These are phyloP conservation scores for Aspergillus haitiensis DNA, from an alignment of 495 filamentous ascomycete species.

Conservation along the genomic window DNA sequence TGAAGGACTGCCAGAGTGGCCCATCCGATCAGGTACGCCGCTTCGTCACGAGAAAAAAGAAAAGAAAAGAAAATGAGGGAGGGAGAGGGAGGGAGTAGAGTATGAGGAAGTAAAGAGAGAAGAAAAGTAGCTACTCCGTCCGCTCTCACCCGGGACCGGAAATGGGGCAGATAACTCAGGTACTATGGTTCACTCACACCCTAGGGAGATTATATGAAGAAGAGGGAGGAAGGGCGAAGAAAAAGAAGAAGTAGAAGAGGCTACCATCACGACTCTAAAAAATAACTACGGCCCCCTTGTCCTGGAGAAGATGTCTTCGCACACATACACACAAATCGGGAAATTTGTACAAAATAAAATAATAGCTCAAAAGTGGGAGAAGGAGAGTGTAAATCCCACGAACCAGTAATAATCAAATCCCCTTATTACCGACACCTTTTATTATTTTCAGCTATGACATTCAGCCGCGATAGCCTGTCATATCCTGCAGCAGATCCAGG, in stretches of 20 bases:
- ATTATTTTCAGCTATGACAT: not conserved
- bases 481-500: not conserved
- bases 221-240: not conserved
- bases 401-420: too few relatives aligned
- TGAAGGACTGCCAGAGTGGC: not conserved
- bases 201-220: not conserved
- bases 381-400: too few relatives aligned
- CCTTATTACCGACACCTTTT: too few relatives aligned
- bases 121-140: not conserved
- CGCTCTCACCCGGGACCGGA: not conserved
- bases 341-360: too few relatives aligned
- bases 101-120: not conserved
- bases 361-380: too few relatives aligned
- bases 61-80: not conserved
- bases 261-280: not conserved
- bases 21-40: not conserved
- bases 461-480: conserved; percentile 19
- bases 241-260: not conserved
- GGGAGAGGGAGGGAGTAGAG: not conserved
- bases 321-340: not conserved
- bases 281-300: not conserved
- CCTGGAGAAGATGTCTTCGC: not conserved
- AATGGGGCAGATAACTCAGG: not conserved
- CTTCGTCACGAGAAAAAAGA: not conserved
- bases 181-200: not conserved